A percentile compares a stretch with the other conserved stretches of the same genome.
Conservation (phyloP, 495 filamentous ascomycete species). For the Aspergillus baeticus region DNA sequence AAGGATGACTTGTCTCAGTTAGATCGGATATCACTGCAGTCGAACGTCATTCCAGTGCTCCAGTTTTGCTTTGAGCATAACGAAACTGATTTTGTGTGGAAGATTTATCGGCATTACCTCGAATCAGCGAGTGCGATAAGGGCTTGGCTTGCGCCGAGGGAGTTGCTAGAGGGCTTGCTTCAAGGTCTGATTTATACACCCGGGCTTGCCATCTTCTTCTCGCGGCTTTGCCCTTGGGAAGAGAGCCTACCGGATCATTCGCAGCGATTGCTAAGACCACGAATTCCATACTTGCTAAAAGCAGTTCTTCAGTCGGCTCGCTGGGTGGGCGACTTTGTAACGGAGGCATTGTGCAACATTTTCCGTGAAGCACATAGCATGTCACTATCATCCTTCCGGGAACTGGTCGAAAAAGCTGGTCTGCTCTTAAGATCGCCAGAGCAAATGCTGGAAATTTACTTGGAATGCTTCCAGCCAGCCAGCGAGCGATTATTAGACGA, state of each 20-base stretch:
- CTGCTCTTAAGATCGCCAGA: neutral
- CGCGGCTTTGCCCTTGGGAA: neutral
- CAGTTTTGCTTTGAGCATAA: conserved; percentile 6
- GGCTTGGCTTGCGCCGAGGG: neutral
- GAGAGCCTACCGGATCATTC: neutral
- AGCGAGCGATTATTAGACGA: conserved; percentile 2
- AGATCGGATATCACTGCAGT: neutral
- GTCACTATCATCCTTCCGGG: neutral
- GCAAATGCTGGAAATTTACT: neutral
- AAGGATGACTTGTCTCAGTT: neutral
- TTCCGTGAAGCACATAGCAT: neutral
- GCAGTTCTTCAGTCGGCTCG: neutral
- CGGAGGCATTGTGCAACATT: neutral
- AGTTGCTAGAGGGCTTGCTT: neutral
- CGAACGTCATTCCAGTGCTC: neutral
- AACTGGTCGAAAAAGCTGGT: neutral
- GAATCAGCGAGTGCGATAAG: neutral
- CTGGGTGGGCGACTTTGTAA: neutral
- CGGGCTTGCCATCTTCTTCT: neutral
- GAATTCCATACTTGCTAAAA: neutral
- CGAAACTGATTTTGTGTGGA: neutral
- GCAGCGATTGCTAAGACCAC: neutral
- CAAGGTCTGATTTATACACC: conserved; percentile 1
- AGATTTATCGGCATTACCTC: neutral
- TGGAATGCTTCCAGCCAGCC: neutral